These are phyloP conservation scores for Salix caprea DNA, from an alignment of 345 rosid species.

Conservation along the genomic window DNA sequence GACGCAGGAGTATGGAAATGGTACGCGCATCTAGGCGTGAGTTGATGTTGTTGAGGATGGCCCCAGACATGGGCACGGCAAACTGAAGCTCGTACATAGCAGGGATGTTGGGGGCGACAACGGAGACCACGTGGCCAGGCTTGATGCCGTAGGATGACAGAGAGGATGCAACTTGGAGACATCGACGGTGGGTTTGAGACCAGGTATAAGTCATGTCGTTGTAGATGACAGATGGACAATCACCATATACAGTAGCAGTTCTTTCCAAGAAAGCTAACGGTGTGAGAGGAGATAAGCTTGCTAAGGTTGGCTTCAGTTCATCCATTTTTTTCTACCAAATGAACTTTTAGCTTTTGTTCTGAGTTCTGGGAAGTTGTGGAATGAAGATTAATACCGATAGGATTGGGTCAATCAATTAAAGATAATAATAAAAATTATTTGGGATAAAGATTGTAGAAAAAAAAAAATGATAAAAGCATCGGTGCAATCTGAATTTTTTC, in stretches of 20 bases:
- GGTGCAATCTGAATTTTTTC: no score
- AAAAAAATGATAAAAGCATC: no score
- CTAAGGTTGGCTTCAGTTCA: not conserved
- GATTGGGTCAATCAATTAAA: no score
- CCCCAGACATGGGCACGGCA: constrained; percentile 23
- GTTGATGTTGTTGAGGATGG: constrained; percentile 20
- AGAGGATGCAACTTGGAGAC: constrained; percentile 22
- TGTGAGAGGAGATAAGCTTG: constrained; percentile 10
- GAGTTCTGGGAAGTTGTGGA: no score
- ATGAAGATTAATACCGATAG: no score
- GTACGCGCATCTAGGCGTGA: constrained; percentile 27
- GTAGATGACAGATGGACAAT: constrained; percentile 14
- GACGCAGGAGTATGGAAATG: constrained; percentile 15
- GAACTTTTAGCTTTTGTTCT: no score
- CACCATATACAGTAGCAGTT: constrained; percentile 18
- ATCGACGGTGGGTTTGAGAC: constrained; percentile 23
- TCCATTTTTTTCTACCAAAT: not conserved
- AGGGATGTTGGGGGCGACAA: constrained; percentile 15
- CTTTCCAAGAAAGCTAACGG: constrained; percentile 14
- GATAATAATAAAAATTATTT: no score
- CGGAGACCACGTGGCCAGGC: constrained; percentile 18
- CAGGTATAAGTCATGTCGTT: constrained; percentile 15
- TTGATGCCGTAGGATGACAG: constrained; percentile 13
- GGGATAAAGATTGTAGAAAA: no score
- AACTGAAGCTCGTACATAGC: constrained; percentile 28